Base-by-base conservation (phyloP, 2,329 filamentous ascomycete species). In the Aspergillus niger region DNA sequence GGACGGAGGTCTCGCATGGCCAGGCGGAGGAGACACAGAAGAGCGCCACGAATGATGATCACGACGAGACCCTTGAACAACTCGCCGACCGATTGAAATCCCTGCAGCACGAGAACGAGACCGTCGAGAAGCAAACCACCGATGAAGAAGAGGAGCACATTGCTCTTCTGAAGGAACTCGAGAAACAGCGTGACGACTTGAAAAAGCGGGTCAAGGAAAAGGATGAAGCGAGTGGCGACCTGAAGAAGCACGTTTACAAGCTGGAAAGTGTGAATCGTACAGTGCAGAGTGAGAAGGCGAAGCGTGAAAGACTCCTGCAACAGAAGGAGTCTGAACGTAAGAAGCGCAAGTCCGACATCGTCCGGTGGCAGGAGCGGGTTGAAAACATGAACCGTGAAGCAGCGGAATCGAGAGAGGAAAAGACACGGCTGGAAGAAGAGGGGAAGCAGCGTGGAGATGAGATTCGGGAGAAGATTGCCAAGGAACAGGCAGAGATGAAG, bases 171-270 rank as follows among this genome's bases (percentile, higher is more conserved):
- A 84, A 86, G 41, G 86, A 91, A 48, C 74, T 97, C 32, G 86
- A 89, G 57, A 87, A 87, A 60, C 91, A 96, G 69, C 89, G 91
- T 61, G 91, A 96, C 66, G 85, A 89, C 54, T 87, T 97, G 73
- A 89, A 85, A 69, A 88, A 89, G 63, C 84, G 88, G 20, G 82
- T 95, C 57, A 95, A 91, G 73, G 91, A 96, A 71, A 97, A 96
- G 74, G 94, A 98, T 65, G 92, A 96, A 70, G 90, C 89, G 54
- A 97, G 92, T 52, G 88, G 91, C 48, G 92, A 92, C 71, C 78
- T 97, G 57, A 91, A 90, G 70, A 89, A 89, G 63, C 89, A 94
- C 71, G 88, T 96, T 56, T 89, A 91, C 55, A 86, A 86, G 49
- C 86, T 93, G 5, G 92, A 96, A 74, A 87, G 91, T 56, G 83